phyloP scores from a whole-genome alignment of 192 early-diverging fungal genomes.

The Coemansia sp. region DNA sequence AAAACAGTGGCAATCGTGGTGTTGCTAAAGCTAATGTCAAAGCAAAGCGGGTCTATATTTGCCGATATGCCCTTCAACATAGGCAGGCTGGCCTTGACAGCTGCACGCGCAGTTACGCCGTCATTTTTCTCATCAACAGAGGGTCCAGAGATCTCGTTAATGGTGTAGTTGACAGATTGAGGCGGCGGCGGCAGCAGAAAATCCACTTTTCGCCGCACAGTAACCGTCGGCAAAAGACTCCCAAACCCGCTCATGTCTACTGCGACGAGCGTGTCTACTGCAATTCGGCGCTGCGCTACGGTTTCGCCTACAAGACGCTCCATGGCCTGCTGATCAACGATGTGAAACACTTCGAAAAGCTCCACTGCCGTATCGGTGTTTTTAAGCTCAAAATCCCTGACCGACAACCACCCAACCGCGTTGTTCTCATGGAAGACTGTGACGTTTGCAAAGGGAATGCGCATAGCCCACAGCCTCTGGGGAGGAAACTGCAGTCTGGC shows the following conservation, averaged over 20 bases:
- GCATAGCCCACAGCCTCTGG: conserved; percentile 9
- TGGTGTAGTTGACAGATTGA: conserved; percentile 11
- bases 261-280: conserved; percentile 9
- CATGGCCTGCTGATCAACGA: conserved; percentile 31
- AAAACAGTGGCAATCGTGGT: conserved; percentile 19
- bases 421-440: conserved; percentile 30
- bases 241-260: conserved; percentile 40
- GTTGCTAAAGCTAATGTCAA: conserved; percentile 21
- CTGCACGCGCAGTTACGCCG: conserved; percentile 25
- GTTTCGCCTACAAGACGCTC: conserved; percentile 22
- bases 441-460: conserved; percentile 28
- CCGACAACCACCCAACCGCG: conserved; percentile 31
- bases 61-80: conserved; percentile 16
- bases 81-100: conserved; percentile 10
- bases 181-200: conserved; percentile 19
- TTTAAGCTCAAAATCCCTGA: conserved; percentile 19
- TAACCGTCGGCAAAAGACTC: conserved; percentile 21
- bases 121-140: conserved; percentile 6
- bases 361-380: conserved; percentile 8
- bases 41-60: conserved; percentile 23
- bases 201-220: conserved; percentile 16
- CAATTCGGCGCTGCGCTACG: conserved; percentile 15
- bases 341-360: conserved; percentile 31
- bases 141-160: conserved; percentile 22
- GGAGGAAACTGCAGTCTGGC: conserved; percentile 24